Evolutionary conservation across 495 filamentous ascomycete species (phyloP), one percentile per base, ranked within the genome.

Genomic region (Xylaria castorea): DNA sequence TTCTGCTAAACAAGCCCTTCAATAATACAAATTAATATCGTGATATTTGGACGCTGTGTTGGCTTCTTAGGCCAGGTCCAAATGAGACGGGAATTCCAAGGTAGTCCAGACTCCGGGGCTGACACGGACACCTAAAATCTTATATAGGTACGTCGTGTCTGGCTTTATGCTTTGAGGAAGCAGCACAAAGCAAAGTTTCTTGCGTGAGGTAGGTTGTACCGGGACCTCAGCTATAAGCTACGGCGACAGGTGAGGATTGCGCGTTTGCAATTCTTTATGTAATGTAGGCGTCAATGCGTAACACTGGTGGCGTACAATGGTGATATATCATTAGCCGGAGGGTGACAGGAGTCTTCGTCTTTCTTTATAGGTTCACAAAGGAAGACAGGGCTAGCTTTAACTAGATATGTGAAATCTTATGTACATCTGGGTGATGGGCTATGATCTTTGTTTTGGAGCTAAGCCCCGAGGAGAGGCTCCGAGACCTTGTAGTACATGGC

Each of bases 101-200:
- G 14, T 9, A 34, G 51, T 22, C 67, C 55, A 40, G 50, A 36
- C 50, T n/a, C 69, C 32, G 46, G 44, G 50, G 60, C 22, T 64
- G 42, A 70, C 42, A 34, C 25, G 34, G 50, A 55, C 16, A 66
- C 50, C 50, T 60, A n/a, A 63, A 55, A 57, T 57, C 11, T 46
- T 18, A 51, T 55, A 57, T 57, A 22, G 66, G 36, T 36, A 22
- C 36, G 14, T 4, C 16, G 53, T 38, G 68, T 12, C 20, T 7
- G 6, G 44, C 3, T 58, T 71, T 71, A 64, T 51, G 36, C 46
- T 36, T 53, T 46, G 22, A 27, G 60, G 34, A 48, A 12, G 60
- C 36, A 18, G 61, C 51, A 62, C 70, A 50, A 71, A 66, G 70
- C 30, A 46, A 63, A 64, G 58, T 57, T 34, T 71, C 44, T 64